phyloP scores from a whole-genome alignment of 306 rosid species.

The Cicer pinnatifidum region DNA sequence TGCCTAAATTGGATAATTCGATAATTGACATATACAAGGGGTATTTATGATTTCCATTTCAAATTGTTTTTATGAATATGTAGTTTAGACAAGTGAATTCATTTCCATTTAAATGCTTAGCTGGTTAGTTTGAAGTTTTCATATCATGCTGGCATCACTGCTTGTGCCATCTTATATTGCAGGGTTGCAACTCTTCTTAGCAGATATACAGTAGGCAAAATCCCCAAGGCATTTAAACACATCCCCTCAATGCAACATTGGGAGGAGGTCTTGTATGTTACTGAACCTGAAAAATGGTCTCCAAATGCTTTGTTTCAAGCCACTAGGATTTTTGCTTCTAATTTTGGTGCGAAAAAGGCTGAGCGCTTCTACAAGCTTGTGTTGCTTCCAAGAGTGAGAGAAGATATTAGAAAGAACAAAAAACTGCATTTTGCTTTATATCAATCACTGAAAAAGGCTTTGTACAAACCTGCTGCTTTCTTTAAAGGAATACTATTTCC shows the following conservation, averaged over 20 bases:
- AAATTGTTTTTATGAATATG: background rate
- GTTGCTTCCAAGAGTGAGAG: constrained; percentile 86
- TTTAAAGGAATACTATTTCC: constrained; percentile 88
- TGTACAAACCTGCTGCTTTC: constrained; percentile 92
- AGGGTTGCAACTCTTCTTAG: constrained; percentile 75
- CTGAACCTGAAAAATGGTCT: constrained; percentile 95
- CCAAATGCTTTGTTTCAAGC: constrained; percentile 90
- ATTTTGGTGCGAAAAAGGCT: constrained; percentile 71
- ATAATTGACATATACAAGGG: constrained; percentile 73
- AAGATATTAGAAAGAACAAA: constrained; percentile 76
- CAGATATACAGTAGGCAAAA: constrained; percentile 70
- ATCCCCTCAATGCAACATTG: constrained; percentile 72
- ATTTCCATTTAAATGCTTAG: constrained; percentile 1
- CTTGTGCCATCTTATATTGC: constrained; percentile 37
- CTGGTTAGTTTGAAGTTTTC: background rate
- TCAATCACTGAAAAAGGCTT: constrained; percentile 79
- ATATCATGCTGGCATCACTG: constrained; percentile 7
- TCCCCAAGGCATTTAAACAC: constrained; percentile 81
- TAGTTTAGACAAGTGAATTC: background rate
- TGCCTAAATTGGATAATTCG: constrained; percentile 71
- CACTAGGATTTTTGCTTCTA: constrained; percentile 84
- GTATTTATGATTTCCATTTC: constrained; percentile 49
- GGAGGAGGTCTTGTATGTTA: constrained; percentile 82
- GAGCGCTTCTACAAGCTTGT: constrained; percentile 85
- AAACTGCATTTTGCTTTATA: constrained; percentile 88